Conservation (phyloP, 1,139 yeast genomes). For the Sugiyamaella xylanicola region DNA sequence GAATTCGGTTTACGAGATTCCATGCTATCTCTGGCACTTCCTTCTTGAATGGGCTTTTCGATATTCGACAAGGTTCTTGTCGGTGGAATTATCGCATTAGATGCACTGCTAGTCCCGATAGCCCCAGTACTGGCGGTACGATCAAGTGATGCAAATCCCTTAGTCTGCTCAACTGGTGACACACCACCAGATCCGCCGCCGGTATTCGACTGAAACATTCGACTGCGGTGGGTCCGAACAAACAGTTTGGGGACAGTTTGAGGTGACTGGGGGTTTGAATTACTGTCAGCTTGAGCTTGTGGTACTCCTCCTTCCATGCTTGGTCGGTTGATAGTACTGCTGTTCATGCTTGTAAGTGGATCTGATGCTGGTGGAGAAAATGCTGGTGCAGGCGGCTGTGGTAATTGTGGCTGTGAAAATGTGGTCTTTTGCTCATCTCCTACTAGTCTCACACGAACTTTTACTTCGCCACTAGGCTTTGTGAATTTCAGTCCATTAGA, state of each 20-base stretch:
- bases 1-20: slow-evolving; percentile 5
- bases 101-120: neutral
- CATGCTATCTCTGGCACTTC: slow-evolving; percentile 2
- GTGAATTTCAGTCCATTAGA: slow-evolving; percentile 89
- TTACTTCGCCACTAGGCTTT: slow-evolving; percentile 78
- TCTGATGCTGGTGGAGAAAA: neutral
- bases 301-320: neutral
- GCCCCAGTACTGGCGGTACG: slow-evolving; percentile 6
- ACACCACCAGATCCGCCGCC: slow-evolving; percentile 16
- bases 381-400: neutral
- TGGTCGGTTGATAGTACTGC: neutral
- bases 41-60: slow-evolving; percentile 4
- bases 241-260: slow-evolving; percentile 7
- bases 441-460: slow-evolving; percentile 45
- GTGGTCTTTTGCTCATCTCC: slow-evolving; percentile 11
- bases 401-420: neutral
- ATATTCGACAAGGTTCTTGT: slow-evolving; percentile 1
- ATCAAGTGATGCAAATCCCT: slow-evolving; percentile 9
- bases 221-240: slow-evolving; percentile 12
- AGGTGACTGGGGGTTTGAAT: slow-evolving; percentile 5
- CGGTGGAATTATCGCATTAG: slow-evolving; percentile 1
- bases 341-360: neutral
- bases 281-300: neutral
- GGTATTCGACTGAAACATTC: slow-evolving; percentile 14
- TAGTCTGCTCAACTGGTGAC: slow-evolving; percentile 9